These are phyloP conservation scores for Hymenotorrendiella dingleyae DNA, from an alignment of 2,329 filamentous ascomycete genomes.

Conservation along the genomic window DNA sequence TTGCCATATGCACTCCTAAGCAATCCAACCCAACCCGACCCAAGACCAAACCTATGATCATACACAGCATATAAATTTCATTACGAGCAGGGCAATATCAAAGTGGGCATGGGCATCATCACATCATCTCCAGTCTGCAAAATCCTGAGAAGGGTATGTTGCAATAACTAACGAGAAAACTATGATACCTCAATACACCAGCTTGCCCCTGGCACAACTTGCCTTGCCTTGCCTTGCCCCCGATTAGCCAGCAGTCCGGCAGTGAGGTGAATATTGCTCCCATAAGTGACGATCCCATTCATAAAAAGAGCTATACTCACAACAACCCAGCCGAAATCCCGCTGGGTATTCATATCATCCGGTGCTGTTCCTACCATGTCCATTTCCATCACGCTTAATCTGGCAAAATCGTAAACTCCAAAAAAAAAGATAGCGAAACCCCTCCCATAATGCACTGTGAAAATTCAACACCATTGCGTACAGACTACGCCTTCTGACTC, in stretches of 20 bases:
- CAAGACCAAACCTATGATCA: too few relatives aligned
- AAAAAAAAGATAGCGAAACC: slow-evolving; percentile 6
- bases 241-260: too few relatives aligned
- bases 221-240: background rate
- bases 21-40: too few relatives aligned
- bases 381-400: background rate
- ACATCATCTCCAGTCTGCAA: too few relatives aligned
- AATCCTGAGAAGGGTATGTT: slow-evolving; percentile 11
- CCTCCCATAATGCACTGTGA: slow-evolving; percentile 1
- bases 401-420: slow-evolving; percentile 6
- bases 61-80: too few relatives aligned
- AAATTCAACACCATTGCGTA: too few relatives aligned
- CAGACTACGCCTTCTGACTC: too few relatives aligned
- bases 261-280: slow-evolving; percentile 6
- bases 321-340: background rate
- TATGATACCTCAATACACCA: slow-evolving; percentile 11
- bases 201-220: background rate
- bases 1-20: too few relatives aligned
- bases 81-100: background rate
- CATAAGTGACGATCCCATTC: background rate
- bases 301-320: background rate
- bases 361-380: background rate
- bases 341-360: slow-evolving; percentile 4
- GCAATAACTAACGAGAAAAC: slow-evolving; percentile 6
- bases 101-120: background rate